These are phyloP conservation scores for Platanus orientalis DNA, from an alignment of 164 flowering plant species.

Conservation along the genomic window DNA sequence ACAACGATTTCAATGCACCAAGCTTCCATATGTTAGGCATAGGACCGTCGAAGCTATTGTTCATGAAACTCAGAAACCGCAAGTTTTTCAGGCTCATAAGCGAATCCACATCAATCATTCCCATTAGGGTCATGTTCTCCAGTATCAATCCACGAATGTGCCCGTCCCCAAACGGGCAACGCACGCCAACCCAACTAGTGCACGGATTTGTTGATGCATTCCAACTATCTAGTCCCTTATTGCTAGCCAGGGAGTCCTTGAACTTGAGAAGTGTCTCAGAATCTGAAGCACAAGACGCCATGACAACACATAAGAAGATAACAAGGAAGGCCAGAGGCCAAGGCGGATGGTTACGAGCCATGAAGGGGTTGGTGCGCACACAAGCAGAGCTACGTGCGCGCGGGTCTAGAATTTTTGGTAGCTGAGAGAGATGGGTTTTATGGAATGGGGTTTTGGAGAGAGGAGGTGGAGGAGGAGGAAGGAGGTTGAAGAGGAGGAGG, in stretches of 20 bases:
- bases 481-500: not conserved
- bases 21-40: constrained; percentile 50
- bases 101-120: constrained; percentile 35
- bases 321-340: not conserved
- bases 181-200: constrained; percentile 54
- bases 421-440: not conserved
- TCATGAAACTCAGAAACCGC: constrained; percentile 48
- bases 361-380: constrained; percentile 10
- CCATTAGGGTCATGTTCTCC: constrained; percentile 49
- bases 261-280: constrained; percentile 40
- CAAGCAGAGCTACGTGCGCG: constrained; percentile 8
- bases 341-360: constrained; percentile 6
- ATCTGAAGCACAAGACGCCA: constrained; percentile 16
- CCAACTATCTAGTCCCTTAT: constrained; percentile 30
- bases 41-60: constrained; percentile 54
- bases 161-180: constrained; percentile 30
- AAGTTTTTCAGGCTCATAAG: constrained; percentile 28
- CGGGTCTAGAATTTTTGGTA: no score
- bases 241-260: constrained; percentile 32
- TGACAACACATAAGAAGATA: not conserved
- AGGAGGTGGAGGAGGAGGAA: not conserved
- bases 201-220: constrained; percentile 32
- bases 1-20: constrained; percentile 31
- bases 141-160: constrained; percentile 48
- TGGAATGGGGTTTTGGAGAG: not conserved